Conservation (phyloP, 2,329 filamentous ascomycete species). For the Cladosporium sp. region DNA sequence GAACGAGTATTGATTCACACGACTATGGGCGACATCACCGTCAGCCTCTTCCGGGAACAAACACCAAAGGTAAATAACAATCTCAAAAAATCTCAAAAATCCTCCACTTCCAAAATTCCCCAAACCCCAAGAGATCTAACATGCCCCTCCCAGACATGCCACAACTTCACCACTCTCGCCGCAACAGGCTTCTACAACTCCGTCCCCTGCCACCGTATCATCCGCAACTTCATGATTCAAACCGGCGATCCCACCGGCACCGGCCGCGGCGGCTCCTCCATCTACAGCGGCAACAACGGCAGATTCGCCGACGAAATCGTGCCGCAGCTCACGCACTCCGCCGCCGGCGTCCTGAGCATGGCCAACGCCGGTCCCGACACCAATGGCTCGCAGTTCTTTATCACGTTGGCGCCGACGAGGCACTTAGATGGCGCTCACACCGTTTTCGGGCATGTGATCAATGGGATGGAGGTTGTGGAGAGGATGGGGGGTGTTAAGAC, state of each 20-base stretch:
- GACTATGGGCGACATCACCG: slow-evolving; percentile 38
- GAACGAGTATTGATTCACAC: slow-evolving; percentile 36
- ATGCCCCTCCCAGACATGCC: slow-evolving; percentile 71
- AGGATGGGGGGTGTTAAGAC: slow-evolving; percentile 70
- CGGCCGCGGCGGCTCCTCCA: slow-evolving; percentile 92
- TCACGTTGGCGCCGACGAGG: slow-evolving; percentile 89
- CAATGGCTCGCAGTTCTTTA: slow-evolving; percentile 97
- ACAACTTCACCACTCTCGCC: slow-evolving; percentile 87
- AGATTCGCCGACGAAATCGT: slow-evolving; percentile 99
- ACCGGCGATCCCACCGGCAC: slow-evolving; percentile 97
- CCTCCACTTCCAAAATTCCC: neutral
- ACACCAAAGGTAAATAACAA: slow-evolving; percentile 29
- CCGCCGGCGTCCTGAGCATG: slow-evolving; percentile 93
- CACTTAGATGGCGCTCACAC: slow-evolving; percentile 97
- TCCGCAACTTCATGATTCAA: slow-evolving; percentile 99
- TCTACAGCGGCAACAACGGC: slow-evolving; percentile 93
- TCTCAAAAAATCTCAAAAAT: slow-evolving; percentile 36
- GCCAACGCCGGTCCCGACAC: slow-evolving; percentile 93
- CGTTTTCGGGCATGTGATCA: slow-evolving; percentile 91
- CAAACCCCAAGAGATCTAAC: neutral
- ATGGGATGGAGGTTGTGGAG: slow-evolving; percentile 81
- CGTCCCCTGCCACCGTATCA: slow-evolving; percentile 89
- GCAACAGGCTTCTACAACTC: slow-evolving; percentile 85
- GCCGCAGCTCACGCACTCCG: slow-evolving; percentile 79
- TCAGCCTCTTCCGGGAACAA: slow-evolving; percentile 34